phyloP scores from a whole-genome alignment of 176 grass and related monocot genomes.

The Lolium rigidum region DNA sequence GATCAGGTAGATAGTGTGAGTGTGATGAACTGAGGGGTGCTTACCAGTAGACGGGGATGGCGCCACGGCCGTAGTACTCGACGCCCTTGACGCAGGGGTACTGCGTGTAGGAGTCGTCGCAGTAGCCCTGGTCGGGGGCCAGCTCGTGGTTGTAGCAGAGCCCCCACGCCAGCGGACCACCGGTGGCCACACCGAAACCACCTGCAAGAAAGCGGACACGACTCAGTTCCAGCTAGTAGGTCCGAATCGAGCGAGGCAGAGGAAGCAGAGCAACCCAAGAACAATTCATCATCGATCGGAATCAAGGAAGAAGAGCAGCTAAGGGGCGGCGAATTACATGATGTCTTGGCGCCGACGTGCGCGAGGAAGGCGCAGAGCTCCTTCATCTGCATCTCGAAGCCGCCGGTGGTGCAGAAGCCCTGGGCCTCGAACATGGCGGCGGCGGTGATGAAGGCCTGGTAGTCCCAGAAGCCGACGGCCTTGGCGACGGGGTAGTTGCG shows the following conservation, averaged over 20 bases:
- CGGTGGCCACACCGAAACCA: constrained; percentile 76
- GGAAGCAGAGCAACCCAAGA: neutral
- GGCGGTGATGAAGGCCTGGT: constrained; percentile 90
- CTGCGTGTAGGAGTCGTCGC: constrained; percentile 54
- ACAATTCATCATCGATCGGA: neutral
- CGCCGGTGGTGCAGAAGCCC: constrained; percentile 94
- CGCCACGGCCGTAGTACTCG: constrained; percentile 90
- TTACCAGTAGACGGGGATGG: constrained; percentile 83
- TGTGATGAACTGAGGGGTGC: neutral
- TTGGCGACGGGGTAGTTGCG: constrained; percentile 76
- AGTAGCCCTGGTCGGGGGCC: constrained; percentile 72
- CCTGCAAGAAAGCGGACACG: constrained; percentile 27
- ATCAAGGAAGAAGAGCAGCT: too few species aligned
- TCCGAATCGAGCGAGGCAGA: constrained; percentile 4
- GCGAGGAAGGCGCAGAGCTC: constrained; percentile 93
- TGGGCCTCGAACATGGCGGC: constrained; percentile 68
- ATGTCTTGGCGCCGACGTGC: constrained; percentile 82
- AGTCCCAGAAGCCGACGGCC: constrained; percentile 93
- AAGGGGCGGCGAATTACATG: too few species aligned
- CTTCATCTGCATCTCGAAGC: constrained; percentile 84
- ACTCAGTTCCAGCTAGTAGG: neutral
- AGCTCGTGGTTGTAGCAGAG: constrained; percentile 90
- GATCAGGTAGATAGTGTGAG: neutral
- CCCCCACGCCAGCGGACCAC: constrained; percentile 79
- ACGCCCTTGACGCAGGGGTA: constrained; percentile 74